A percentile compares a stretch with the other conserved stretches of the same genome.
Evolutionary conservation across 1,139 yeast genomes (phyloP).

Genomic region (Petasospora fabianii): DNA sequence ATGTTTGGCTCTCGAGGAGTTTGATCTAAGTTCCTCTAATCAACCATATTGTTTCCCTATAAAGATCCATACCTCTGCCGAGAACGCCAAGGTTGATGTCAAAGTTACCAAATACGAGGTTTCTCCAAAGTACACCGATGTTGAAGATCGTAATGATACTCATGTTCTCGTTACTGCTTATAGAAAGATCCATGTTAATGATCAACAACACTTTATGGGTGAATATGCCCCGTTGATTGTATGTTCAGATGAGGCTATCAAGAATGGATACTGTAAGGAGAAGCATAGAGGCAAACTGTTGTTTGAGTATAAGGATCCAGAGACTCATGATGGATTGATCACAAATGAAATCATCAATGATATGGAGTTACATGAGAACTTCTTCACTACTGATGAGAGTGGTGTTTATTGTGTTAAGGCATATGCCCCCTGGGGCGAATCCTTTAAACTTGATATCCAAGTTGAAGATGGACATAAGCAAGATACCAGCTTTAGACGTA

Average conservation of each 20-base stretch:
- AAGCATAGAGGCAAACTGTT: conserved; percentile 3
- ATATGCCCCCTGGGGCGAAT: neutral
- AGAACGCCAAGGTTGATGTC: too few relatives aligned
- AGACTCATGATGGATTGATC: neutral
- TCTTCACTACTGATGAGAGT: neutral
- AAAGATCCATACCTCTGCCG: too few relatives aligned
- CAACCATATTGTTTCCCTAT: too few relatives aligned
- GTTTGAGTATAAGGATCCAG: neutral
- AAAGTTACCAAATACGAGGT: too few relatives aligned
- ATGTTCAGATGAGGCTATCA: neutral
- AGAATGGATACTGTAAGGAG: conserved; percentile 1
- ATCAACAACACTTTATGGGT: neutral
- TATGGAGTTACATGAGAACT: neutral
- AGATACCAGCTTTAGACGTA: neutral
- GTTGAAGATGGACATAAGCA: neutral
- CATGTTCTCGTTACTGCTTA: neutral
- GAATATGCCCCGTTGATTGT: neutral
- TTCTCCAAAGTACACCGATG: too few relatives aligned
- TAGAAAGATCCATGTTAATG: neutral
- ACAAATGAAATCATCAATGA: conserved; percentile 1
- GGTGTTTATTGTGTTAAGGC: neutral
- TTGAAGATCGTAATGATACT: neutral
- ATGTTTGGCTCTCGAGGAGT: too few relatives aligned
- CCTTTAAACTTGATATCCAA: neutral
- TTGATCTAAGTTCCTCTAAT: too few relatives aligned